Base-by-base conservation (phyloP, 176 grass and related monocot species). In the Tuctoria greenei region DNA sequence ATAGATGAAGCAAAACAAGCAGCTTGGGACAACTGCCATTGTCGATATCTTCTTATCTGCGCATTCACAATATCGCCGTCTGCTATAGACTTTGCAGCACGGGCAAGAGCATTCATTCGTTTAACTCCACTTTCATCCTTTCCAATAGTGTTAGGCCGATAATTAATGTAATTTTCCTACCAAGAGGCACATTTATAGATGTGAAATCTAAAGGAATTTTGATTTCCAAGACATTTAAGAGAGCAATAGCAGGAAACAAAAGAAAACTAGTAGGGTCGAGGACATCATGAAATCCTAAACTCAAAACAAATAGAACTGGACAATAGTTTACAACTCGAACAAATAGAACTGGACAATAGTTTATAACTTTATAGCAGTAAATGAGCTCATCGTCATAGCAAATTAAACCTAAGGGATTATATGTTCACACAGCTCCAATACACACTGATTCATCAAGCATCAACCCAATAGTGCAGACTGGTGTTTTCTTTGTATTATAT, bases 151-250 rank as follows among this genome's bases (percentile, higher is more conserved):
- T 50, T 65, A 70, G 95, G 95, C n/a, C 88, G 85, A 86, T 95
- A 95, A 83, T 99, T 99, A 78, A 95, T 86, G 79, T 99, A 99
- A 56, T 99, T 99, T 90, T 99, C 95, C 95, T 99, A 82, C 10
- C 66, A 81, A 14, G 12, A 8, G 61, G 55, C 69, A 66, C 14
- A 79, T 66, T 73, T 79, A 52, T 6, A 67, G 6, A 31, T 72
- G 6, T 61, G 16, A 85, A 66, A 52, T 66, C 61, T 50, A 79
- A n/a, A 40, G 10, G 43, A 14, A 79, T 34, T 18, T 44, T 47
- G 0, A 64, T 71, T 74, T 67, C 17, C 6, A 58, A 56, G 17
- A 58, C 26, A 69, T 11, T 45, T 61, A 52, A 36, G 42, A 15
- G 4, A 56, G 18, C 45, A 80, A 68, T 31, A 77, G 38, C 61